phyloP scores from a whole-genome alignment of 169 alveolate genomes.

The Plasmodium coatneyi region DNA sequence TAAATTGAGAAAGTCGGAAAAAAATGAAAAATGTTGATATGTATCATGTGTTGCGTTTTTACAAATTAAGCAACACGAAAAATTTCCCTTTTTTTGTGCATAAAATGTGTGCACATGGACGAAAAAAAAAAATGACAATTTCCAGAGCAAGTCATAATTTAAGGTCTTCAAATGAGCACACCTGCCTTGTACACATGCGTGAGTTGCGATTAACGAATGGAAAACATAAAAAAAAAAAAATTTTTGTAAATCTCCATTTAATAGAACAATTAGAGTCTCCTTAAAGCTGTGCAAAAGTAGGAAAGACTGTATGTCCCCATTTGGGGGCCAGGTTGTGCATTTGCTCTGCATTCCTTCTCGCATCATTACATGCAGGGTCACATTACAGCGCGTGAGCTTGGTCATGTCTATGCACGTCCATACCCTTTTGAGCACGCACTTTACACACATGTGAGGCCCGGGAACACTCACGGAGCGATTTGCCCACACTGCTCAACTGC shows the following conservation, averaged over 20 bases:
- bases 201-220: not conserved
- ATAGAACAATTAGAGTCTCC: not conserved
- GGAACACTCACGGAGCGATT: not conserved
- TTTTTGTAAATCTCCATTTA: not conserved
- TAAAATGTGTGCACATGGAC: not conserved
- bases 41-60: not conserved
- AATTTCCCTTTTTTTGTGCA: not conserved
- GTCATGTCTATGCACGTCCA: not conserved
- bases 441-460: not conserved
- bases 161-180: not conserved
- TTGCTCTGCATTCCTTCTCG: not conserved
- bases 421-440: not conserved
- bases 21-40: slow-evolving; percentile 7
- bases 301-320: not conserved
- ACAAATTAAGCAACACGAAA: not conserved
- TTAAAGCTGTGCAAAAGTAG: not conserved
- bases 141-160: slow-evolving; percentile 13
- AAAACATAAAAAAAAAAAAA: not conserved
- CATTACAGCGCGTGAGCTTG: not conserved
- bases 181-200: not conserved
- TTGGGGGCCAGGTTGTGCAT: not conserved
- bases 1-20: not conserved
- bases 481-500: not conserved
- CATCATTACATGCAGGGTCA: not conserved
- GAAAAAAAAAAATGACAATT: not conserved